Evolutionary conservation across 805 yeast genomes (phyloP).

Genomic region (Myxozyma neglecta): DNA sequence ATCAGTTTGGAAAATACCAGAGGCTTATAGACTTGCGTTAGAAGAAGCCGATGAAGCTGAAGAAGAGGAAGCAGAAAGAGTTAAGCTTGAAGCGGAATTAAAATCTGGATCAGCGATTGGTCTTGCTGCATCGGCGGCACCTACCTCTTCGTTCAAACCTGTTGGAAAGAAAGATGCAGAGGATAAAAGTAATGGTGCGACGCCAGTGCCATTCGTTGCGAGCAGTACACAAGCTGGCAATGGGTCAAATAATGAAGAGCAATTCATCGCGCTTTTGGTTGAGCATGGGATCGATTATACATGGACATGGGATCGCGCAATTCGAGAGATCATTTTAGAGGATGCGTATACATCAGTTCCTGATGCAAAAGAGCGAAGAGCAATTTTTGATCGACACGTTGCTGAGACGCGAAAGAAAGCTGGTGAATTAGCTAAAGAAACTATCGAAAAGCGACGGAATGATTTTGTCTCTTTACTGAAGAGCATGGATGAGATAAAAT

Average conservation of each 20-base stretch:
- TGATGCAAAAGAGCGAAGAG: conserved; percentile 61
- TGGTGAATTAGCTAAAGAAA: conserved; percentile 48
- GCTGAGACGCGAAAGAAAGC: conserved; percentile 31
- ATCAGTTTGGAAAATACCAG: conserved; percentile 82
- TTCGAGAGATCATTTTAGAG: conserved; percentile 57
- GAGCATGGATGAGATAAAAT: conserved; percentile 13
- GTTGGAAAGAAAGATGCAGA: not conserved
- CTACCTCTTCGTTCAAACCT: not conserved
- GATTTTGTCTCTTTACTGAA: conserved; percentile 48
- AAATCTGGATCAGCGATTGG: not conserved
- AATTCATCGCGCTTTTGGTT: conserved; percentile 55
- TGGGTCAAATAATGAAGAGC: conserved; percentile 19
- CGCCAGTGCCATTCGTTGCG: conserved; percentile 17
- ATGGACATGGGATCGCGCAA: conserved; percentile 71
- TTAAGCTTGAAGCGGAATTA: conserved; percentile 13
- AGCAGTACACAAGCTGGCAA: not conserved
- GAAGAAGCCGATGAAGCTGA: conserved; percentile 28
- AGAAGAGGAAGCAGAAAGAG: conserved; percentile 14
- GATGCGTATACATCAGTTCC: conserved; percentile 67
- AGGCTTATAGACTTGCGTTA: conserved; percentile 43
- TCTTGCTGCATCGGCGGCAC: not conserved
- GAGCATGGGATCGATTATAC: conserved; percentile 63
- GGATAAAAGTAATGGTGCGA: conserved; percentile 31
- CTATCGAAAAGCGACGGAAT: conserved; percentile 54
- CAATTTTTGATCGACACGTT: conserved; percentile 64